These are phyloP conservation scores for Globisporangium yorkense DNA, from an alignment of 352 stramenopile species.

Conservation along the genomic window DNA sequence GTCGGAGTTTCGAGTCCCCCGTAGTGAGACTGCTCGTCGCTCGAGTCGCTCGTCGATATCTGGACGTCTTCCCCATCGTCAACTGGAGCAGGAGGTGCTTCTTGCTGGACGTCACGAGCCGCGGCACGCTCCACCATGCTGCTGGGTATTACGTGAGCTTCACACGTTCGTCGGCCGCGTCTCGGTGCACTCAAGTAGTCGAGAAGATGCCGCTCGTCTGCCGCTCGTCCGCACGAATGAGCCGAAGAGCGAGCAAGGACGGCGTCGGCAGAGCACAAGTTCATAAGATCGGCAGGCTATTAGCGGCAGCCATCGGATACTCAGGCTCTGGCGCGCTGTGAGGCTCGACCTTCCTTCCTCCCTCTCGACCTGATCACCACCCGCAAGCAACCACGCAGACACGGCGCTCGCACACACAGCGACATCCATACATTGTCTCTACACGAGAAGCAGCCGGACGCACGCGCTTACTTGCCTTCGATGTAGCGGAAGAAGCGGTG, in stretches of 20 bases:
- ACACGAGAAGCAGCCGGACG: neutral
- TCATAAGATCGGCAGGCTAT: neutral
- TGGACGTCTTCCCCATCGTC: neutral
- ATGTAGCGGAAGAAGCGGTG: constrained; percentile 70
- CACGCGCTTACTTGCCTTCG: constrained; percentile 18
- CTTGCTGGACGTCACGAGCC: neutral
- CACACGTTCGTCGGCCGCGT: neutral
- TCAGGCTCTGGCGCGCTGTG: neutral
- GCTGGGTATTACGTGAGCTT: neutral
- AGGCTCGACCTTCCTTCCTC: too few relatives aligned
- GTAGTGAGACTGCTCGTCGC: too few relatives aligned
- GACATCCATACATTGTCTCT: neutral
- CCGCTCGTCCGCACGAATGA: too few relatives aligned
- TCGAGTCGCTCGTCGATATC: too few relatives aligned
- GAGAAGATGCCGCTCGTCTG: too few relatives aligned
- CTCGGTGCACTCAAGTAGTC: too few relatives aligned
- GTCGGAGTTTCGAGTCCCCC: too few relatives aligned
- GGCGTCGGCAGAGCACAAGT: neutral
- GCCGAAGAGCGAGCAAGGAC: neutral
- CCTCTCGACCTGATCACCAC: too few relatives aligned
- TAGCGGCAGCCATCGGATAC: neutral
- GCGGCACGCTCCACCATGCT: neutral
- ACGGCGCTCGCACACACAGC: neutral
- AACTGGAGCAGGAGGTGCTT: neutral
- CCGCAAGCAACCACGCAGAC: too few relatives aligned